Evolutionary conservation across 73 alveolate genomes (phyloP).

Genomic region (Stentor coeruleus): DNA sequence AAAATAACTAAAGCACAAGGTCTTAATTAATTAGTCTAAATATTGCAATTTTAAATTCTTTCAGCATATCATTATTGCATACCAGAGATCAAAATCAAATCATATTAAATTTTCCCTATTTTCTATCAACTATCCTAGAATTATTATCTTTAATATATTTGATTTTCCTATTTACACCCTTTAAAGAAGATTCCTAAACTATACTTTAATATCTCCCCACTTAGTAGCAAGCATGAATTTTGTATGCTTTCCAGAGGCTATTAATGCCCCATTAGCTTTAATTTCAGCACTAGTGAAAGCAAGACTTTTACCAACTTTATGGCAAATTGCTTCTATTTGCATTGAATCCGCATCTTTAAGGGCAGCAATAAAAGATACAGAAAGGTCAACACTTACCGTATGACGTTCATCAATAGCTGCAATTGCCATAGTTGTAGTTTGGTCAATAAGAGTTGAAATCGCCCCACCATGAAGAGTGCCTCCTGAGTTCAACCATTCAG

Average conservation of each 20-base stretch:
- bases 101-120: too few species aligned
- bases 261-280: background rate
- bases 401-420: background rate
- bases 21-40: too few species aligned
- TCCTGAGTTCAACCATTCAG: background rate
- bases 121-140: too few species aligned
- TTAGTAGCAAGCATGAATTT: background rate
- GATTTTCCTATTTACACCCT: too few species aligned
- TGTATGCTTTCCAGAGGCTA: background rate
- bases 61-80: too few species aligned
- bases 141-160: too few species aligned
- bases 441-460: background rate
- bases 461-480: constrained; percentile 11
- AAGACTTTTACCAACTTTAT: background rate
- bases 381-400: background rate
- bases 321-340: background rate
- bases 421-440: background rate
- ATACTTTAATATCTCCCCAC: too few species aligned
- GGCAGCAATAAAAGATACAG: background rate
- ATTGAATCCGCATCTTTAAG: background rate
- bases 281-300: background rate
- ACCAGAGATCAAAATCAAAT: too few species aligned
- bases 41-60: too few species aligned
- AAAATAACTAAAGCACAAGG: too few species aligned
- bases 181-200: too few species aligned